Evolutionary conservation across 805 yeast species (phyloP).

Genomic region (Sungouiozyma intestinalis): DNA sequence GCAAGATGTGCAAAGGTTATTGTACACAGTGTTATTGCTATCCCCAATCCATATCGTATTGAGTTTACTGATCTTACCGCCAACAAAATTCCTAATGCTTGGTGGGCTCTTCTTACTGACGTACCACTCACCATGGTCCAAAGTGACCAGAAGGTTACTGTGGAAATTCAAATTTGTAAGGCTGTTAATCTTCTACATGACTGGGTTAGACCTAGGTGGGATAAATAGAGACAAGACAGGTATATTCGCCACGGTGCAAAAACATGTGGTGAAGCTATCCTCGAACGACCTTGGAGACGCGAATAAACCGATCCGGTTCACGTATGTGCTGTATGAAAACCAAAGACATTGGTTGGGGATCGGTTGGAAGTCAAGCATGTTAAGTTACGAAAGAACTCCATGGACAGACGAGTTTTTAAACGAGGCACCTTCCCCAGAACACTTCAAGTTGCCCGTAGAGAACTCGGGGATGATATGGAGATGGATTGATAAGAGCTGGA

Average conservation of each 20-base stretch:
- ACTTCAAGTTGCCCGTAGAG: constrained; percentile 74
- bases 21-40: constrained; percentile 74
- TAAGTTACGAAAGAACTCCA: constrained; percentile 86
- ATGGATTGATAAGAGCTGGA: constrained; percentile 93
- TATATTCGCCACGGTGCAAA: constrained; percentile 35
- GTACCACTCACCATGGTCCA: constrained; percentile 78
- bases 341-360: constrained; percentile 96
- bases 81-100: constrained; percentile 52
- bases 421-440: constrained; percentile 68
- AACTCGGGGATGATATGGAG: constrained; percentile 74
- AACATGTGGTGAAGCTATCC: constrained; percentile 29
- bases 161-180: constrained; percentile 76
- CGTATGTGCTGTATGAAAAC: constrained; percentile 86
- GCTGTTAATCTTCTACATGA: constrained; percentile 62
- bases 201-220: constrained; percentile 73
- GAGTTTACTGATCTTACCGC: constrained; percentile 58
- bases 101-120: constrained; percentile 55
- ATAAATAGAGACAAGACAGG: constrained; percentile 34
- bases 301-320: constrained; percentile 60
- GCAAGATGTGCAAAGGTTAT: constrained; percentile 66
- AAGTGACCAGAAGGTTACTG: constrained; percentile 70
- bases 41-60: constrained; percentile 75
- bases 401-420: constrained; percentile 96
- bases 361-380: constrained; percentile 93
- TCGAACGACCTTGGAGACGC: constrained; percentile 8